Conservation (phyloP, 2,329 filamentous ascomycete genomes). For the Colletotrichum theobromicola region DNA sequence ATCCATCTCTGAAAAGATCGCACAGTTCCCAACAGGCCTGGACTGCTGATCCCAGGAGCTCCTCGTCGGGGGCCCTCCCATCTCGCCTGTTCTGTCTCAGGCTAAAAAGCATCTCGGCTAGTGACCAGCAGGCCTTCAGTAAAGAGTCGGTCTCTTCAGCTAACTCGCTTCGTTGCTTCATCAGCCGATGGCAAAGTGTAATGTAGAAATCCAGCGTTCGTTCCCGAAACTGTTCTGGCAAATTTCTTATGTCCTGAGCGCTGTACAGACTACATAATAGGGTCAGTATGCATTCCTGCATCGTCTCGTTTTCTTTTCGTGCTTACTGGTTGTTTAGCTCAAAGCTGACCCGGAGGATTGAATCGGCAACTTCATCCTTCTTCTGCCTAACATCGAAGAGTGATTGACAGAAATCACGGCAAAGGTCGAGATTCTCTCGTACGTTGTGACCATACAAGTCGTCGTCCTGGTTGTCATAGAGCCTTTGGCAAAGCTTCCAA, state of each 20-base stretch:
- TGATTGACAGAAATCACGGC: slow-evolving; percentile 89
- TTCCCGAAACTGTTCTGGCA: slow-evolving; percentile 88
- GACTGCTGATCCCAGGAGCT: slow-evolving; percentile 84
- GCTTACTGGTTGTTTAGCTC: slow-evolving; percentile 89
- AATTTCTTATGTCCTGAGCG: slow-evolving; percentile 77
- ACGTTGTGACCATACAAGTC: slow-evolving; percentile 70
- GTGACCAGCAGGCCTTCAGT: slow-evolving; percentile 83
- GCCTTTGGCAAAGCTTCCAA: slow-evolving; percentile 88
- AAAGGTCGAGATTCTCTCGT: slow-evolving; percentile 80
- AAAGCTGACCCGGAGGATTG: slow-evolving; percentile 88
- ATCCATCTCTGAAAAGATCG: slow-evolving; percentile 90
- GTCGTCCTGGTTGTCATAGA: slow-evolving; percentile 83
- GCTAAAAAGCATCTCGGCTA: slow-evolving; percentile 93
- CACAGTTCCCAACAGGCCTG: slow-evolving; percentile 96
- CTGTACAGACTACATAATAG: slow-evolving; percentile 74
- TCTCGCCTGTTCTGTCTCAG: slow-evolving; percentile 83
- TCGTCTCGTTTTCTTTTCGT: too few relatives aligned
- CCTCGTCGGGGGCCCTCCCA: slow-evolving; percentile 76
- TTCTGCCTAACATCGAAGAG: slow-evolving; percentile 85
- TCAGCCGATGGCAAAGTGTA: slow-evolving; percentile 90
- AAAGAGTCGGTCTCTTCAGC: slow-evolving; percentile 85
- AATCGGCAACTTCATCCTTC: slow-evolving; percentile 81
- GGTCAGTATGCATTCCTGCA: background rate
- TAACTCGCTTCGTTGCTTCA: slow-evolving; percentile 86
- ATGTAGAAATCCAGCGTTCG: slow-evolving; percentile 94